These are phyloP conservation scores for Podila epicladia DNA, from an alignment of 192 early-diverging fungal genomes.

Conservation along the genomic window DNA sequence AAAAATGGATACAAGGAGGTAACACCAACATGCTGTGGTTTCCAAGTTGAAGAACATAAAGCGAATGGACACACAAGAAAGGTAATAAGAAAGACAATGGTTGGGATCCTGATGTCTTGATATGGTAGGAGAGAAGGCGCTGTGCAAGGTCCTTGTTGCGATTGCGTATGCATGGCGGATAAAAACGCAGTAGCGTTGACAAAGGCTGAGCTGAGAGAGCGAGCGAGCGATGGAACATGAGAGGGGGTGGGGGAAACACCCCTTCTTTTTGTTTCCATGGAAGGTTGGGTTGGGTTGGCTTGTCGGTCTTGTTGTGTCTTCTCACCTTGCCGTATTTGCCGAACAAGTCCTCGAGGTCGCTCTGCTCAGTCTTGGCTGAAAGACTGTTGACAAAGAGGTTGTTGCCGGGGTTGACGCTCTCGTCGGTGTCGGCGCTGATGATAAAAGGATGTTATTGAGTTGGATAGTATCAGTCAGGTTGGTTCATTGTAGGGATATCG, in stretches of 20 bases:
- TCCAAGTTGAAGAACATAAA: constrained; percentile 15
- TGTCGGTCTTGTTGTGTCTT: neutral
- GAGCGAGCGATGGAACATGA: neutral
- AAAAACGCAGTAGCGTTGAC: neutral
- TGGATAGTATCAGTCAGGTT: constrained; percentile 8
- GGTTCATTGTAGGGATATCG: neutral
- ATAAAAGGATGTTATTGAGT: neutral
- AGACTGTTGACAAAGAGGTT: constrained; percentile 80
- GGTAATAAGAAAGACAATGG: neutral
- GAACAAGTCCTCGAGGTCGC: constrained; percentile 70
- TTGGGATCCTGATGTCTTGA: neutral
- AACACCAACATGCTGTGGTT: neutral
- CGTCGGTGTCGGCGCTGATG: constrained; percentile 15
- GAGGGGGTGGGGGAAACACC: too few species aligned
- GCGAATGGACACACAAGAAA: neutral
- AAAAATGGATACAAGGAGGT: neutral
- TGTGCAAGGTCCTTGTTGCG: neutral
- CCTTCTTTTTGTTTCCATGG: too few species aligned
- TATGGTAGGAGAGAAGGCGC: neutral
- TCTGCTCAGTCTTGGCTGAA: constrained; percentile 56
- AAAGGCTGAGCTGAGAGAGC: neutral
- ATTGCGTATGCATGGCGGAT: neutral
- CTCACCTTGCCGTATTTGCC: constrained; percentile 71
- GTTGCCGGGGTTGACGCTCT: constrained; percentile 60
- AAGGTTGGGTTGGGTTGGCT: too few species aligned